Conservation (phyloP, 1,284 basidiomycete species). For the Boletus smithii region DNA sequence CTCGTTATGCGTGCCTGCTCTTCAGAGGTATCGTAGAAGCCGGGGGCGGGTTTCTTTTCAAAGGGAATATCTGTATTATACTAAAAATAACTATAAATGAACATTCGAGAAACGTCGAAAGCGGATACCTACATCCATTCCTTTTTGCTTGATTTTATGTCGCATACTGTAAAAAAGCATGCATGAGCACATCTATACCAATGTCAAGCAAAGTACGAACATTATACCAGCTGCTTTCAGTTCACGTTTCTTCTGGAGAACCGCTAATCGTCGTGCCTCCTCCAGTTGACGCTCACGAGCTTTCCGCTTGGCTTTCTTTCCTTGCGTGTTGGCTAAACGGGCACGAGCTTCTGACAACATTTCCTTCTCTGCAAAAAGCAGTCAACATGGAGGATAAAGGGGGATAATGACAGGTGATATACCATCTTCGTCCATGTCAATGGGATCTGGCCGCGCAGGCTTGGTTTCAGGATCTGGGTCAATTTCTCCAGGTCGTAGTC, state of each 20-base stretch:
- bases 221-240: constrained; percentile 97
- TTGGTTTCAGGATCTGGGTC: constrained; percentile 99
- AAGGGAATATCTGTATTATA: constrained; percentile 99
- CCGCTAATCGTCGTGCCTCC: constrained; percentile 91
- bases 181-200: constrained; percentile 16
- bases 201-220: constrained; percentile 43
- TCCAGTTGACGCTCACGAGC: constrained; percentile 95
- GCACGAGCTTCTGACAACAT: constrained; percentile 99
- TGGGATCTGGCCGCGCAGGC: constrained; percentile 95
- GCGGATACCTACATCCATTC: constrained; percentile 80
- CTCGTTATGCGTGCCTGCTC: constrained; percentile 87
- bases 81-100: constrained; percentile 37
- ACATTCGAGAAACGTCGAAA: background rate
- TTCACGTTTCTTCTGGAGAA: constrained; percentile 97
- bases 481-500: constrained; percentile 92
- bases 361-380: constrained; percentile 81
- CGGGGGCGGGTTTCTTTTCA: constrained; percentile 92
- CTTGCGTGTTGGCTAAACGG: constrained; percentile 97
- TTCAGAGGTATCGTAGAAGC: constrained; percentile 96
- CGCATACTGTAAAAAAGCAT: constrained; percentile 56
- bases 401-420: constrained; percentile 21
- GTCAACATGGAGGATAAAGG: constrained; percentile 2
- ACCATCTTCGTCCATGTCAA: constrained; percentile 99
- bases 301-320: constrained; percentile 99
- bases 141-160: constrained; percentile 90